Conservation (phyloP, 108 stramenopile genomes). For the Fragilaria radians region DNA sequence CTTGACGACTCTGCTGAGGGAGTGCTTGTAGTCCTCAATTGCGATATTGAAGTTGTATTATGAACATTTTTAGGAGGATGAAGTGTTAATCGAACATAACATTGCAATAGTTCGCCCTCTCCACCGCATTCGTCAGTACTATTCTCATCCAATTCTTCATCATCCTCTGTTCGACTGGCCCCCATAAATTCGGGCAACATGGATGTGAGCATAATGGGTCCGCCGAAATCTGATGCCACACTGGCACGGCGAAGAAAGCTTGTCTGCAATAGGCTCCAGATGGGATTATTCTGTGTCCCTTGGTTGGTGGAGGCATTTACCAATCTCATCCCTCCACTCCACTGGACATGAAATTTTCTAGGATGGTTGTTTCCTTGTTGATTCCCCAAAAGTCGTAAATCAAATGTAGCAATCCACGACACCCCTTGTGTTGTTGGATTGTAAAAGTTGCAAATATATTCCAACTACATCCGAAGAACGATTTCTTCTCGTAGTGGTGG, state of each 20-base stretch:
- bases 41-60: not conserved
- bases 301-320: constrained; percentile 6
- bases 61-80: constrained; percentile 3
- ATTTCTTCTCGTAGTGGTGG: constrained; percentile 4
- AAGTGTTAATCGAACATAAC: constrained; percentile 16
- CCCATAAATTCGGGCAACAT: constrained; percentile 29
- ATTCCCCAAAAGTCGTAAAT: constrained; percentile 30
- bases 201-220: constrained; percentile 33
- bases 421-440: constrained; percentile 5
- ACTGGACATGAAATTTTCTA: constrained; percentile 38
- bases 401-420: constrained; percentile 41
- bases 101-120: not conserved
- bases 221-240: constrained; percentile 34
- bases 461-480: constrained; percentile 9
- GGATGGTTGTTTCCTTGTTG: constrained; percentile 17
- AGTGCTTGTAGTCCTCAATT: too few relatives aligned
- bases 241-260: constrained; percentile 22
- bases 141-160: constrained; percentile 6
- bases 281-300: too few relatives aligned
- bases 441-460: constrained; percentile 28
- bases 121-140: too few relatives aligned
- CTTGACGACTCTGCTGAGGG: too few relatives aligned
- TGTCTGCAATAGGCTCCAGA: not conserved
- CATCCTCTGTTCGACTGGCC: constrained; percentile 9
- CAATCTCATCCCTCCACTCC: constrained; percentile 46